Base-by-base conservation (phyloP, 2,329 filamentous ascomycete species). In the Albifimbria verrucaria region DNA sequence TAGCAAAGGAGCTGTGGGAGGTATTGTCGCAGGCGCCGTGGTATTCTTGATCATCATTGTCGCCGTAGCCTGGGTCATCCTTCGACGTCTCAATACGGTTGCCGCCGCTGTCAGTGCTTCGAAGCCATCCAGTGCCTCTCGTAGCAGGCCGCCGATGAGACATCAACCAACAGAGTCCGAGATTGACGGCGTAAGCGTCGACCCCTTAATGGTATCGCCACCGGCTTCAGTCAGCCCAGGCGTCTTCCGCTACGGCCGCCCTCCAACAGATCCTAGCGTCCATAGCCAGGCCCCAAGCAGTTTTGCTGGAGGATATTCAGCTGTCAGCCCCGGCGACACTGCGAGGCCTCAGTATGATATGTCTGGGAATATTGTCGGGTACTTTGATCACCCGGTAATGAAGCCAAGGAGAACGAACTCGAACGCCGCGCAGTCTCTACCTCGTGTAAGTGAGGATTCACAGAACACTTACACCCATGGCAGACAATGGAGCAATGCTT, bases 1-100 rank as follows among this genome's bases (percentile, higher is more conserved):
- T 21, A 71, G 72, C 6, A 64, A 59, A 0, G 70, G 65, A 1
- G 69, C 76, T 23, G 66, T 85, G 2, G 80, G 76, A 3, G 82
- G 81, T 2, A 81, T 84, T 21, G 72, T 84, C 28, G 77, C 73
- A 2, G 81, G 78, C 1, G 76, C 75, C 12, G 67, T 79, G 3
- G 72, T 70, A 1, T 62, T 84, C 11, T 66, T 85, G 2, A 52
- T 80, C 1, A 67, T 77, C 23, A 70, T 83, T 11, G 39, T 83
- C 6, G 66, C 72, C 2, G 73, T 73, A 0, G 70, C 79, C 2
- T 77, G 71, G 54, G 65, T 81, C 48, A 74, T 84, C 46, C 70
- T 84, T 45, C 72, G 76, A 2, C 76, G 75, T 10, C 71, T 84
- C 17, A 80, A 73, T 53, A 72, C 68, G 42, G 74, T 78, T 20